Evolutionary conservation across 352 stramenopile species (phyloP).

Genomic region (Globisporangium emineosum): DNA sequence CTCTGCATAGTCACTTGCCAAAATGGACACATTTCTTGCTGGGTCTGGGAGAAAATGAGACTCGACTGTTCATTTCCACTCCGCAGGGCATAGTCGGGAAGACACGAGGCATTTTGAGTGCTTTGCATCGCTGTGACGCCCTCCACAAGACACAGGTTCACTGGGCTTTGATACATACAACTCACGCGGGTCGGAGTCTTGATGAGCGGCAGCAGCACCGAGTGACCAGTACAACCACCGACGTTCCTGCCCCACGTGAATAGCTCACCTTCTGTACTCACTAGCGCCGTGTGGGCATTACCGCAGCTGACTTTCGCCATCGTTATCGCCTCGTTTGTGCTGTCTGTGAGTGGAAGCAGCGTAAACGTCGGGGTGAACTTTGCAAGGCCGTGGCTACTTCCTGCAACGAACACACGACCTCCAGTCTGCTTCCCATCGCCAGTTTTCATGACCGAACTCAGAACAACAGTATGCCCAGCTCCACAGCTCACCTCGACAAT

Average conservation of each 20-base stretch:
- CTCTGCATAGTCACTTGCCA: slow-evolving; percentile 49
- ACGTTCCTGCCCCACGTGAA: slow-evolving; percentile 78
- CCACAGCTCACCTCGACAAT: slow-evolving; percentile 73
- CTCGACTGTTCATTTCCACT: slow-evolving; percentile 9
- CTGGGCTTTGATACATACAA: slow-evolving; percentile 58
- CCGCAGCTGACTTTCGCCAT: slow-evolving; percentile 58
- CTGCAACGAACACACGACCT: slow-evolving; percentile 54
- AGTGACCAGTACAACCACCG: slow-evolving; percentile 60
- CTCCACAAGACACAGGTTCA: slow-evolving; percentile 43
- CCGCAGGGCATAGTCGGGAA: slow-evolving; percentile 40
- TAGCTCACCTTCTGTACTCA: slow-evolving; percentile 60
- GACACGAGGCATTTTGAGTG: slow-evolving; percentile 58
- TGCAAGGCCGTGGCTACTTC: slow-evolving; percentile 59
- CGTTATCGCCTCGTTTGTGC: slow-evolving; percentile 19
- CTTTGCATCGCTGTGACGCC: slow-evolving; percentile 42
- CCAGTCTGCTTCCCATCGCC: slow-evolving; percentile 18
- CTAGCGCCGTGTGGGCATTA: slow-evolving; percentile 58
- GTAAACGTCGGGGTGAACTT: slow-evolving; percentile 65
- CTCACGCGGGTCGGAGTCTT: slow-evolving; percentile 40
- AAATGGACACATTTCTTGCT: slow-evolving; percentile 77
- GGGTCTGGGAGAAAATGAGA: slow-evolving; percentile 46
- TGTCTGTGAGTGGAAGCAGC: slow-evolving; percentile 17
- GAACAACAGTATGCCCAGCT: slow-evolving; percentile 52
- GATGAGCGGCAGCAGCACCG: slow-evolving; percentile 30
- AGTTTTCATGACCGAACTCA: slow-evolving; percentile 28